Evolutionary conservation across 2,329 filamentous ascomycete species (phyloP), one percentile per base, ranked within the genome.

Genomic region (Mycosphaerella sp.): DNA sequence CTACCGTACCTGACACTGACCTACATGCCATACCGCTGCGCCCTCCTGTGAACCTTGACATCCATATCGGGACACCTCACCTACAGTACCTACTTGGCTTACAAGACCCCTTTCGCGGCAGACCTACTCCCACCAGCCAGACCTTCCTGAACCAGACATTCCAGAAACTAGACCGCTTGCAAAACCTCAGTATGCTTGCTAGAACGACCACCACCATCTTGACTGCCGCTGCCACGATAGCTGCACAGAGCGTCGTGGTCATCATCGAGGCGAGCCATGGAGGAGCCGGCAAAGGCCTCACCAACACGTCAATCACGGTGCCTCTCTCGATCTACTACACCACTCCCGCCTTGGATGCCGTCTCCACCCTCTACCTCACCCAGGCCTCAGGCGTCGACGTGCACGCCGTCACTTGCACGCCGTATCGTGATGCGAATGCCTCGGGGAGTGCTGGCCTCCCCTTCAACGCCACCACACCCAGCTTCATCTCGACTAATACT

Each of bases 291-390:
- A 51, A 41, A 14, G 57, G 48, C 42, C 50, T 62, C 17, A 60
- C 57, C 28, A 64, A 64, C 51, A 58, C 54, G 4, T 62, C 62
- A 16, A 53, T 64, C 48, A 44, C 49, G 17, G 51, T 63, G 3
- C 61, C 62, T 0, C 41, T 64, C n/a, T 52, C 55, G 44, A 51
- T 48, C 2, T 43, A 52, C 32, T 64, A 60, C 55, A 60, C 55
- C 21, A 55, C 58, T 41, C n/a, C 49, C 4, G 58, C 57, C 4
- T 55, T 64, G 9, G 50, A 62, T 30, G 47, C 52, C 27, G 60
- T 64, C 17, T 62, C 60, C 14, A 52, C 55, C 9, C 56, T 64
- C 25, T 64, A 55, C 49, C 49, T 64, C 18, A 62, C 57, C 4
- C 56, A 55, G 18, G 51, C 59, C 32, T 45, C 41, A 7, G 58